phyloP scores from a whole-genome alignment of 352 stramenopile species.

The Globisporangium recalcitrans region DNA sequence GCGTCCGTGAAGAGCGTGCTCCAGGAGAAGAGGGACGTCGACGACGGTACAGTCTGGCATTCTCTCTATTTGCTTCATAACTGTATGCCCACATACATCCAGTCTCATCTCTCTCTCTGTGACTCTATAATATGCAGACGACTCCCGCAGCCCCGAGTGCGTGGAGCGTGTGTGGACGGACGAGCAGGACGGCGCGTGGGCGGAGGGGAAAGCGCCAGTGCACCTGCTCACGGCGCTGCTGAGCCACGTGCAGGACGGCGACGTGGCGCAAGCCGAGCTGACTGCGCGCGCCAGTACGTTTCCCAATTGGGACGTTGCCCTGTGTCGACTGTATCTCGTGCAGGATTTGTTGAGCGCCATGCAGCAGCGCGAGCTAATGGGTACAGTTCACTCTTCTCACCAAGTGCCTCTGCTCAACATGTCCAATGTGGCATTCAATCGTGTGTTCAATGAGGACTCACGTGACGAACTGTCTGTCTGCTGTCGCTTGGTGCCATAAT shows the following conservation, averaged over 20 bases:
- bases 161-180: constrained; percentile 60
- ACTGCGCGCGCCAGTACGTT: constrained; percentile 42
- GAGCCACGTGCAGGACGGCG: constrained; percentile 46
- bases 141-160: constrained; percentile 30
- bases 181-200: constrained; percentile 57
- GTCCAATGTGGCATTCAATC: too few species aligned
- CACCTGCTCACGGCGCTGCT: constrained; percentile 51
- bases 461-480: background rate
- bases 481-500: background rate
- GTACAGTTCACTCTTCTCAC: constrained; percentile 20
- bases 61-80: background rate
- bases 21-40: constrained; percentile 20
- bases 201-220: constrained; percentile 50
- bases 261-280: constrained; percentile 46
- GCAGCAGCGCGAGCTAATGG: constrained; percentile 52
- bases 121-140: background rate
- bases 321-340: constrained; percentile 38
- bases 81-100: background rate
- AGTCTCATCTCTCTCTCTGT: background rate
- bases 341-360: constrained; percentile 55
- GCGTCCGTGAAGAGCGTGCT: constrained; percentile 27
- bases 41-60: background rate
- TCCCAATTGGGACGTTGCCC: background rate
- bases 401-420: background rate
- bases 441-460: background rate